Evolutionary conservation across 2,329 filamentous ascomycete genomes (phyloP), one percentile per base, ranked within the genome.

Genomic region (Chlorencoelia australis): DNA sequence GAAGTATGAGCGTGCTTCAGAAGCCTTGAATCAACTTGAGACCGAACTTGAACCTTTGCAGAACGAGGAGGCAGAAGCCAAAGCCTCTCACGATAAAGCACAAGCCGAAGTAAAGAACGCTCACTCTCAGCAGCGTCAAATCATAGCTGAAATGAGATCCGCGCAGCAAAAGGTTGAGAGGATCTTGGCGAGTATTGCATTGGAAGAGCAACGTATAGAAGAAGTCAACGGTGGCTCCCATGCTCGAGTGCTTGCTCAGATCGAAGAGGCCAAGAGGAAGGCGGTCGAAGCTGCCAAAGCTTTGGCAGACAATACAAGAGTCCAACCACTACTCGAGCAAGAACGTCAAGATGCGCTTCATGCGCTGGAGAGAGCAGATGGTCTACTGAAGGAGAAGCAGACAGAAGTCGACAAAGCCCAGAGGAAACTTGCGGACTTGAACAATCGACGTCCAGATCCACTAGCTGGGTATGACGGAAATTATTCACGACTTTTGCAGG

Each of bases 191-290:
- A 67, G 68, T 30, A 74, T 79, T 33, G 51, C 54, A 3, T 63
- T 67, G 4, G 79, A 84, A 53, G 64, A 72, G 46, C 56, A 62
- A 31, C 75, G 79, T 4, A 67, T 94, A 6, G 68, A 73, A 28
- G 71, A 76, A 29, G 70, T 75, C 2, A 79, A 82, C 48, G 84
- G 86, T 24, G 82, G 81, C 17, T 73, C 73, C 16, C 75, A 82
- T 51, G 65, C 72, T 7, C 64, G 69, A 44, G 84, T 77, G 50
- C 59, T 73, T 22, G 61, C 63, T 13, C 68, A 79, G 49, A 64
- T 82, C 3, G 65, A 76, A 15, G 62, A 73, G 13, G 75, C 75
- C 9, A 72, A 76, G 49, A 53, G 66, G 16, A 59, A 59, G 30
- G 63, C 66, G 5, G 55, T 62, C 19, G 58, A 66, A 21, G 67